Conservation (phyloP, 352 stramenopile genomes). For the Globisporangium megalacanthum region DNA sequence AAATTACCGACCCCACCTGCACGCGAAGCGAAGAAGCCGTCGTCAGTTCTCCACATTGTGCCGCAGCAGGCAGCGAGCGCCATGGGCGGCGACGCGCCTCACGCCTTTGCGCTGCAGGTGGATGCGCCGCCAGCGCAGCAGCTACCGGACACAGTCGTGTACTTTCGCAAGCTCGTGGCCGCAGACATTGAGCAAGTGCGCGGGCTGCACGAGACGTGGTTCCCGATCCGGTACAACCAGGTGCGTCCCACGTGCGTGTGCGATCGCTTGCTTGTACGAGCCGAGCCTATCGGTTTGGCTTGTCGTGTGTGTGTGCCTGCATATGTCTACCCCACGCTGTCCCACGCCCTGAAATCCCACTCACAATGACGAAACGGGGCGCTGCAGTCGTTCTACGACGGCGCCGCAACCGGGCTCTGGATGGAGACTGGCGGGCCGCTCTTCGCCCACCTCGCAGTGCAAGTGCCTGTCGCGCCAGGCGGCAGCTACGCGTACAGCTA, state of each 20-base stretch:
- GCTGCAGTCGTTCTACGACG: slow-evolving; percentile 91
- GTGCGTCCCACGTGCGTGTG: slow-evolving; percentile 8
- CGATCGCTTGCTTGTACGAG: not conserved
- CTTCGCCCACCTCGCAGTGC: slow-evolving; percentile 86
- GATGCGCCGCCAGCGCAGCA: slow-evolving; percentile 4
- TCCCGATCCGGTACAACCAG: slow-evolving; percentile 95
- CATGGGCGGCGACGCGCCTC: slow-evolving; percentile 7
- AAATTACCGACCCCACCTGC: slow-evolving; percentile 1
- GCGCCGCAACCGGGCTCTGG: slow-evolving; percentile 81
- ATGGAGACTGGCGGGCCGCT: slow-evolving; percentile 83
- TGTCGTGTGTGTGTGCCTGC: not conserved
- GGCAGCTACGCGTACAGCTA: slow-evolving; percentile 6
- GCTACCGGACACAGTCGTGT: slow-evolving; percentile 33
- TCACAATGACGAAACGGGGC: too few species aligned
- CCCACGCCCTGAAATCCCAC: not conserved
- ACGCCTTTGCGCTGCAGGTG: slow-evolving; percentile 12
- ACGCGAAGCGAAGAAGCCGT: not conserved
- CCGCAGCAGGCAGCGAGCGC: not conserved
- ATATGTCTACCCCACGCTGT: not conserved
- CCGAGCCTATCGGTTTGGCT: too few species aligned
- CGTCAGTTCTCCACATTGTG: not conserved
- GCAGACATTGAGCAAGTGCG: slow-evolving; percentile 89
- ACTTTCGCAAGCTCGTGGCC: slow-evolving; percentile 64
- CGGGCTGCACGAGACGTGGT: slow-evolving; percentile 94
- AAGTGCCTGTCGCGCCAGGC: slow-evolving; percentile 17